Evolutionary conservation across 768 basidiomycete species (phyloP).

Genomic region (Rhizopogon salebrosus): DNA sequence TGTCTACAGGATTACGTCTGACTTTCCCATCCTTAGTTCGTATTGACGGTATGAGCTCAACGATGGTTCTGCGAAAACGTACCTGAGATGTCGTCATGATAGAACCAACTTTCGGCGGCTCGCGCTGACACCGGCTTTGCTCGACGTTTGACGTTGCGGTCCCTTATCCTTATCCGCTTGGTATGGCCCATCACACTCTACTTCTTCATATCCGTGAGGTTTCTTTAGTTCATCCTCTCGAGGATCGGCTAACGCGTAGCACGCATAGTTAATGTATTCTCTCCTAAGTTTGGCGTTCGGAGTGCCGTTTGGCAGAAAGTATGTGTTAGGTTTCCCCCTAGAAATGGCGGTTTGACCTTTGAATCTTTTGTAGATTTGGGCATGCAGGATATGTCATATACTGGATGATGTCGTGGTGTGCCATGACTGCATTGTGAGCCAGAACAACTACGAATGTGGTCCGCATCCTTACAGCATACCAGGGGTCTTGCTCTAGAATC

Average conservation of each 20-base stretch:
- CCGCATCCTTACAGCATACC: background rate
- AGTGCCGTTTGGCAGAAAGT: slow-evolving; percentile 47
- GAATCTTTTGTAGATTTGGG: slow-evolving; percentile 33
- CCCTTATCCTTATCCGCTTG: slow-evolving; percentile 37
- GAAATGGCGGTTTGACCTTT: background rate
- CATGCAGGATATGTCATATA: slow-evolving; percentile 53
- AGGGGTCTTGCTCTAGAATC: slow-evolving; percentile 63
- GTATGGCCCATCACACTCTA: slow-evolving; percentile 35
- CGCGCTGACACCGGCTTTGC: slow-evolving; percentile 34
- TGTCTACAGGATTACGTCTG: background rate
- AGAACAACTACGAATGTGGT: background rate
- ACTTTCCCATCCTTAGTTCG: slow-evolving; percentile 14
- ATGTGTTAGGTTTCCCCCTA: slow-evolving; percentile 10
- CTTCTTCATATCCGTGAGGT: slow-evolving; percentile 35
- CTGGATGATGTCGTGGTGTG: slow-evolving; percentile 61
- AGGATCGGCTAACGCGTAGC: background rate
- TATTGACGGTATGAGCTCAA: slow-evolving; percentile 19
- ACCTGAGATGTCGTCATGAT: background rate
- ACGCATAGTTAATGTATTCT: slow-evolving; percentile 47
- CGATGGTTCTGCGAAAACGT: background rate
- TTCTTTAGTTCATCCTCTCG: background rate
- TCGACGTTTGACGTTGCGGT: slow-evolving; percentile 30
- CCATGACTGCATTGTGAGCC: slow-evolving; percentile 53
- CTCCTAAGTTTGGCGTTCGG: slow-evolving; percentile 57
- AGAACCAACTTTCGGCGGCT: slow-evolving; percentile 32